These are phyloP conservation scores for Phytophthora multivora DNA, from an alignment of 352 stramenopile genomes.

Conservation along the genomic window DNA sequence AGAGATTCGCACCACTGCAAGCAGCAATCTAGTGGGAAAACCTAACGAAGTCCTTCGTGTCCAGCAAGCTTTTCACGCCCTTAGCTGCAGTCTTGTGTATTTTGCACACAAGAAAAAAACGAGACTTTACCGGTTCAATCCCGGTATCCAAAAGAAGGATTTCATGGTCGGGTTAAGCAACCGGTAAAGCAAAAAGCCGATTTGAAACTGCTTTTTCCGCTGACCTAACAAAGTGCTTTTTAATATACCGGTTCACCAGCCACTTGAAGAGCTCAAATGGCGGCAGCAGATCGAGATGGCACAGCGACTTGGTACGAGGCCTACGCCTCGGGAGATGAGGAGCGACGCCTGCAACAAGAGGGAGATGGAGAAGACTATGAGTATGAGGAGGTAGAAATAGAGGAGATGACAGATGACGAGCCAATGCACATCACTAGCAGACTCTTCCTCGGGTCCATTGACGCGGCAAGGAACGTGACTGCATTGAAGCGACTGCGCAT, in stretches of 20 bases:
- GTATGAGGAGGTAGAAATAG: slow-evolving; percentile 56
- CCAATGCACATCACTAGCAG: slow-evolving; percentile 54
- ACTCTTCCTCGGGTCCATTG: slow-evolving; percentile 71
- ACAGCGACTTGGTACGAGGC: slow-evolving; percentile 16
- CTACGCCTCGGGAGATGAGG: slow-evolving; percentile 15
- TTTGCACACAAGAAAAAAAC: not conserved
- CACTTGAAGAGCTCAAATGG: slow-evolving; percentile 10
- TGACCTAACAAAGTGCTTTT: no score
- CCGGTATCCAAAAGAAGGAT: no score
- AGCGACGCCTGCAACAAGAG: slow-evolving; percentile 4
- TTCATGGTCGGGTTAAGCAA: no score
- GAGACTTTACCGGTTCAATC: no score
- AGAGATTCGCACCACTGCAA: slow-evolving; percentile 3
- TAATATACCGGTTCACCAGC: not conserved
- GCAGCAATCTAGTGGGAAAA: no score
- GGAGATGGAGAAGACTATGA: slow-evolving; percentile 28
- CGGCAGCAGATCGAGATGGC: slow-evolving; percentile 10
- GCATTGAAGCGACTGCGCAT: slow-evolving; percentile 47
- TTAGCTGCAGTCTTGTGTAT: not conserved
- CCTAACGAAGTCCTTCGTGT: no score
- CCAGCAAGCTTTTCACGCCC: no score
- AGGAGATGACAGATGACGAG: slow-evolving; percentile 63
- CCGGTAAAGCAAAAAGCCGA: no score
- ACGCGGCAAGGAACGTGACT: slow-evolving; percentile 55
- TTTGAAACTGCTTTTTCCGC: no score